Evolutionary conservation across 768 basidiomycete species (phyloP), one percentile per base, ranked within the genome.

Genomic region (Lentinula guzmanii): DNA sequence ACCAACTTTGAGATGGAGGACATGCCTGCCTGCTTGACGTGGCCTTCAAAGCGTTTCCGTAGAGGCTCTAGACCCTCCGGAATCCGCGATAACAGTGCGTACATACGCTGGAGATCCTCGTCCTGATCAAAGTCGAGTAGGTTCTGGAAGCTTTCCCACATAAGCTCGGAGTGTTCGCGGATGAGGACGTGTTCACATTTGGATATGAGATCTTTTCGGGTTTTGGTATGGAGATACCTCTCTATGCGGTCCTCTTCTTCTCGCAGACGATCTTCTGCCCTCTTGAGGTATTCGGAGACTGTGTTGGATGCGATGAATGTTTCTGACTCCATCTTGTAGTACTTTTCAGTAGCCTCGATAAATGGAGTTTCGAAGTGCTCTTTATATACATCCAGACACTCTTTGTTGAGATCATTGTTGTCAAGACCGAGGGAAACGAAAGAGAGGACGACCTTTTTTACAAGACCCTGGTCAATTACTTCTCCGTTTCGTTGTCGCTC

Each of bases 191-290:
- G 85, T 72, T 98, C 96, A 79, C 95, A 98, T 75, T 86, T 89
- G 69, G 75, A 81, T 71, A 91, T 82, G 63, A 91, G 81, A 33
- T 86, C 80, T 71, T 93, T 94, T 69, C 92, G 85, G n/a, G 96
- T 97, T 62, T 86, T 86, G 5, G 89, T 88, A 74, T 96, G 90
- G 45, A 99, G 81, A 73, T 97, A 98, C 54, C 93, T 82, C 71
- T 97, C 95, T 35, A 98, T 93, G 21, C 96, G 86, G 69, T 95
- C 92, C 72, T 96, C 93, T 69, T 99, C 96, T 73, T 99, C 96
- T 61, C 86, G 84, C 61, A 99, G 76, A 51, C 96, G 85, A 68
- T 91, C 90, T 70, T 97, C 96, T 0, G 93, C 95, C 74, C 91
- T 95, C 77, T 87, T 94, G 71, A 99, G 79, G 73, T 98, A 99